These are phyloP conservation scores for Gamsiella multidivaricata DNA, from an alignment of 192 early-diverging fungal genomes.

Conservation along the genomic window DNA sequence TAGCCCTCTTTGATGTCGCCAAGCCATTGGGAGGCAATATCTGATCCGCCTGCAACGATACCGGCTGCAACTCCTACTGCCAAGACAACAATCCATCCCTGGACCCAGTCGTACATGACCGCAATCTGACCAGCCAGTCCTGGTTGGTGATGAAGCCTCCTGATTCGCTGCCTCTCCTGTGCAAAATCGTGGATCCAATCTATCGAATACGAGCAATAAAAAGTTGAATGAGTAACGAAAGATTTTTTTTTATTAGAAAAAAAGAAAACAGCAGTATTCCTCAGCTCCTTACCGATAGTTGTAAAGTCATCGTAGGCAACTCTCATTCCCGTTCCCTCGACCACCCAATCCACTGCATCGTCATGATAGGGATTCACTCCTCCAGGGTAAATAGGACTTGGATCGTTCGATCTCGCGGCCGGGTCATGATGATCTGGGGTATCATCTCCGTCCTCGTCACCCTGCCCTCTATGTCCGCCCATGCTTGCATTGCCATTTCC, in stretches of 20 bases:
- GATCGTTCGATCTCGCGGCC: slow-evolving; percentile 4
- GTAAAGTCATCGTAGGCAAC: slow-evolving; percentile 70
- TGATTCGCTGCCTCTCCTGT: slow-evolving; percentile 79
- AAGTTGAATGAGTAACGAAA: no score
- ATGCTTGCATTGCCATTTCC: background rate
- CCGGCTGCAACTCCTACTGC: slow-evolving; percentile 70
- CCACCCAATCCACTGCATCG: slow-evolving; percentile 55
- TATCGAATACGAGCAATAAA: slow-evolving; percentile 6
- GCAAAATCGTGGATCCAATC: slow-evolving; percentile 94
- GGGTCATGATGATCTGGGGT: background rate
- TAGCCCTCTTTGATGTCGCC: slow-evolving; percentile 87
- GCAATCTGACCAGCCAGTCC: slow-evolving; percentile 71
- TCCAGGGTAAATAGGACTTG: slow-evolving; percentile 41
- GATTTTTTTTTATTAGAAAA: background rate
- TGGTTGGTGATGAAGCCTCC: slow-evolving; percentile 62
- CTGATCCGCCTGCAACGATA: slow-evolving; percentile 75
- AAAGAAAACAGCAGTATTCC: background rate
- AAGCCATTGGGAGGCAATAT: slow-evolving; percentile 83
- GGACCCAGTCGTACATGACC: slow-evolving; percentile 77
- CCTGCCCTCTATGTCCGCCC: background rate
- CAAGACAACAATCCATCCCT: slow-evolving; percentile 89
- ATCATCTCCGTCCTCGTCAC: background rate
- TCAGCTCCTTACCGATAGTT: slow-evolving; percentile 60
- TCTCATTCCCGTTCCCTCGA: slow-evolving; percentile 58
- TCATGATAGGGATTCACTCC: slow-evolving; percentile 51